Conservation (phyloP, 768 basidiomycete genomes). For the Leccinum obscurum region DNA sequence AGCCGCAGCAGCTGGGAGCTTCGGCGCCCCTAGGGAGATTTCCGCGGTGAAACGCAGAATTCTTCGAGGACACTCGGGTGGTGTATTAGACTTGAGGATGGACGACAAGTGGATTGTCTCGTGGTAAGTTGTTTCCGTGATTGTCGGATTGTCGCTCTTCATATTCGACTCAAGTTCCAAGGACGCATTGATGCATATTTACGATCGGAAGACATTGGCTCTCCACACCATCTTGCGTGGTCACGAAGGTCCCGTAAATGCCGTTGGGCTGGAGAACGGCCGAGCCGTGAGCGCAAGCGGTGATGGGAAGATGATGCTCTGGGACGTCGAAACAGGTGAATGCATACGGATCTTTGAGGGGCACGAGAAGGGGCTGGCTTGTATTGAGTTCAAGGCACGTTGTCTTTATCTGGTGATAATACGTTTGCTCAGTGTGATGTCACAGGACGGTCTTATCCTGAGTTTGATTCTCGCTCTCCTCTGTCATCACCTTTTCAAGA, state of each 20-base stretch:
- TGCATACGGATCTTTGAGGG: conserved; percentile 81
- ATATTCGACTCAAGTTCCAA: conserved; percentile 60
- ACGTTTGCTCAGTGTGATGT: conserved; percentile 4
- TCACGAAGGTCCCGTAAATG: conserved; percentile 92
- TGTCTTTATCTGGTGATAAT: not conserved
- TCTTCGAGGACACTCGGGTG: conserved; percentile 74
- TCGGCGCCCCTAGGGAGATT: conserved; percentile 40
- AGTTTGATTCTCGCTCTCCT: conserved; percentile 33
- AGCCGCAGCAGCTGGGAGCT: conserved; percentile 15
- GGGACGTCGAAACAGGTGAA: conserved; percentile 78
- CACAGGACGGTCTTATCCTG: conserved; percentile 73
- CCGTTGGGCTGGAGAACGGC: conserved; percentile 76
- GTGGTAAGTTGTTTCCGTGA: conserved; percentile 58
- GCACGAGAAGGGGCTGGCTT: conserved; percentile 87
- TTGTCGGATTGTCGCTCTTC: conserved; percentile 6
- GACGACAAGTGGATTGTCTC: conserved; percentile 87
- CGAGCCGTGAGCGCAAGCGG: conserved; percentile 82
- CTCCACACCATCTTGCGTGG: conserved; percentile 69
- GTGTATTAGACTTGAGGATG: conserved; percentile 82
- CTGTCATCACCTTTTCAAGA: too few relatives aligned
- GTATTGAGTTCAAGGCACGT: conserved; percentile 84
- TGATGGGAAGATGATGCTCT: conserved; percentile 90
- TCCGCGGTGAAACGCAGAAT: conserved; percentile 55
- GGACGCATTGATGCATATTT: conserved; percentile 81
- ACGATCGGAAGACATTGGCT: conserved; percentile 66